Evolutionary conservation across 306 rosid genomes (phyloP).

Genomic region (Medicago arabica): DNA sequence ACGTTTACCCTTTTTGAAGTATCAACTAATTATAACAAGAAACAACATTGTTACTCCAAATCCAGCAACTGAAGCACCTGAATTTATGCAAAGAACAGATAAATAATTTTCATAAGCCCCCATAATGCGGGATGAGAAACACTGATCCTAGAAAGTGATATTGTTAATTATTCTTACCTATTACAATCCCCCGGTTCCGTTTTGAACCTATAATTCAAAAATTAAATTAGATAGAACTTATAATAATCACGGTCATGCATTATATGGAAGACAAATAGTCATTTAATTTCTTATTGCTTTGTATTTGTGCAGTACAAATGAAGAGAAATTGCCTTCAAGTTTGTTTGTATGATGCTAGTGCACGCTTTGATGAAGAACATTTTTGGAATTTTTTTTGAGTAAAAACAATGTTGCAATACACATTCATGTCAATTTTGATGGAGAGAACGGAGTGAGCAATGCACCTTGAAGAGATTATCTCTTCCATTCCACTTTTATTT

Average conservation of each 20-base stretch:
- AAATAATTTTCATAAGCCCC: background rate
- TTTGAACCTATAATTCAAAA: constrained; percentile 5
- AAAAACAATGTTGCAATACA: too few relatives aligned
- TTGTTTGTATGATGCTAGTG: too few relatives aligned
- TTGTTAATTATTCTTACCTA: background rate
- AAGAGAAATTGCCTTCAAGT: too few relatives aligned
- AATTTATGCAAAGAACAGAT: background rate
- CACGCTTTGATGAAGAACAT: too few relatives aligned
- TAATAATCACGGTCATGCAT: background rate
- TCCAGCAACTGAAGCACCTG: background rate
- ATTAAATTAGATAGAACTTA: background rate
- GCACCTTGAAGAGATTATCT: too few relatives aligned
- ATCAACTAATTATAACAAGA: background rate
- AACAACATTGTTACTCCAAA: background rate
- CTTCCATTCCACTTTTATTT: too few relatives aligned
- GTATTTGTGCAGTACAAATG: too few relatives aligned
- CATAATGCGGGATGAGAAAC: background rate
- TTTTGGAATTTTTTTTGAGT: too few relatives aligned
- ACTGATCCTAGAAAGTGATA: background rate
- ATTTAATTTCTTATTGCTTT: background rate
- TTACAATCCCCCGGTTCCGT: background rate
- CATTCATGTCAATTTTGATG: too few relatives aligned
- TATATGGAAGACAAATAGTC: background rate
- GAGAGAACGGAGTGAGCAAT: too few relatives aligned
- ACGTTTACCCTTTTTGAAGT: background rate